Evolutionary conservation across 2,329 filamentous ascomycete genomes (phyloP).

Genomic region (Fusarium palustre): DNA sequence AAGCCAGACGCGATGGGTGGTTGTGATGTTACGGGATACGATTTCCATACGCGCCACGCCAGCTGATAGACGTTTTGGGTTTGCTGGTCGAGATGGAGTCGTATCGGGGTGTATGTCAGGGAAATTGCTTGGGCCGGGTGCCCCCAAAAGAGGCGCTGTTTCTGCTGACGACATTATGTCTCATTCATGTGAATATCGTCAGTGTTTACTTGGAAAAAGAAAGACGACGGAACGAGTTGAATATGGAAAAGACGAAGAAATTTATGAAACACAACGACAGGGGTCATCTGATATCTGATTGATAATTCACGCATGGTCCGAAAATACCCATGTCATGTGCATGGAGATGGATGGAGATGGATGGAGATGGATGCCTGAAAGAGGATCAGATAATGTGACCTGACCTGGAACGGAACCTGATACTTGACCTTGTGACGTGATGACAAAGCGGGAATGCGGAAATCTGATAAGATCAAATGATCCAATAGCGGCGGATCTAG

Average conservation of each 20-base stretch:
- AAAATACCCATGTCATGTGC: slow-evolving; percentile 1
- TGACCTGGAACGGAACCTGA: neutral
- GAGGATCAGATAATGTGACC: slow-evolving; percentile 5
- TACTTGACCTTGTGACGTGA: slow-evolving; percentile 29
- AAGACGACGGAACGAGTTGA: neutral
- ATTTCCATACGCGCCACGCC: slow-evolving; percentile 67
- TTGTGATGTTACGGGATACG: slow-evolving; percentile 59
- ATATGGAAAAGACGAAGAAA: neutral
- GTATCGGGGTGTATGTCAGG: neutral
- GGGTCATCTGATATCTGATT: slow-evolving; percentile 28
- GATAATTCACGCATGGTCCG: slow-evolving; percentile 2
- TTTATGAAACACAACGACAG: slow-evolving; percentile 2
- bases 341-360: neutral
- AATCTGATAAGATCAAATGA: slow-evolving; percentile 44
- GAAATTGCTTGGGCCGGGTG: neutral
- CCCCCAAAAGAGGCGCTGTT: slow-evolving; percentile 30
- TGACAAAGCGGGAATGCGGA: slow-evolving; percentile 14
- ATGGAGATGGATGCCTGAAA: slow-evolving; percentile 3
- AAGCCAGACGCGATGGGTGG: slow-evolving; percentile 61
- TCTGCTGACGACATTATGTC: slow-evolving; percentile 23
- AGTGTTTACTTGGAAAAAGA: neutral
- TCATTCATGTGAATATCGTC: neutral
- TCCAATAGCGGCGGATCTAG: slow-evolving; percentile 45
- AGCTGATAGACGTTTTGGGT: slow-evolving; percentile 33
- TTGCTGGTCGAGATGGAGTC: neutral